Conservation (phyloP, 2,329 filamentous ascomycete genomes). For the Alternaria sp. region DNA sequence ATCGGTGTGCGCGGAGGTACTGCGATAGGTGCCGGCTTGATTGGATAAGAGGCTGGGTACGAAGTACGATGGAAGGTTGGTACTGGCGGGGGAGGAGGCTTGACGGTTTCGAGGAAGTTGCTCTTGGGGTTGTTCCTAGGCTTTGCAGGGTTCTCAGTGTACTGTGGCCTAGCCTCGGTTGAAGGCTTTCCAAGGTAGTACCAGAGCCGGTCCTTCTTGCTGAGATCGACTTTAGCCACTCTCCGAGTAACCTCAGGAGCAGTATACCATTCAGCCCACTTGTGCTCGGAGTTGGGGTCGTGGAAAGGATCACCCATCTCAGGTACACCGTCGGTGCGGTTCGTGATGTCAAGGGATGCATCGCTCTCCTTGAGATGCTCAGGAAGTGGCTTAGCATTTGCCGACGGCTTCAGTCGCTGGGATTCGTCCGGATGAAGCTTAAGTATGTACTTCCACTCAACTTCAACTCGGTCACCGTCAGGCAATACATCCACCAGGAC, state of each 20-base stretch:
- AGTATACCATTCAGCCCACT: constrained; percentile 73
- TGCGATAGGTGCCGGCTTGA: constrained; percentile 52
- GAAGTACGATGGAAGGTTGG: constrained; percentile 36
- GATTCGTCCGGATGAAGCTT: constrained; percentile 74
- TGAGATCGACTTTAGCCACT: constrained; percentile 74
- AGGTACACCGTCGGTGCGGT: constrained; percentile 58
- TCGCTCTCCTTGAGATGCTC: constrained; percentile 56
- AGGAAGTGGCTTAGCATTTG: constrained; percentile 74
- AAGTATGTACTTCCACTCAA: constrained; percentile 84
- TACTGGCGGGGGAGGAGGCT: constrained; percentile 46
- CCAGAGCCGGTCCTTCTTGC: constrained; percentile 79
- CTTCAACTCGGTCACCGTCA: constrained; percentile 76
- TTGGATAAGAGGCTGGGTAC: constrained; percentile 49
- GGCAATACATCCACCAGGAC: constrained; percentile 84
- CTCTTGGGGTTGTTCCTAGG: constrained; percentile 70
- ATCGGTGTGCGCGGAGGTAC: constrained; percentile 43
- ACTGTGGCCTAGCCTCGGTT: constrained; percentile 89
- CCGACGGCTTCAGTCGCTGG: constrained; percentile 74
- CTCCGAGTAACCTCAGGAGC: constrained; percentile 49
- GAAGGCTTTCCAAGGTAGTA: constrained; percentile 85
- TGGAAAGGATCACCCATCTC: constrained; percentile 56
- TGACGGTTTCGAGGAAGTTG: constrained; percentile 74
- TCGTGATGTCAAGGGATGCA: constrained; percentile 52
- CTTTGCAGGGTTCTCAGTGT: constrained; percentile 75
- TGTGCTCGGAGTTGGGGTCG: constrained; percentile 53